Evolutionary conservation across 2,329 filamentous ascomycete species (phyloP), one percentile per base, ranked within the genome.

Genomic region (Xylariaceae sp.): DNA sequence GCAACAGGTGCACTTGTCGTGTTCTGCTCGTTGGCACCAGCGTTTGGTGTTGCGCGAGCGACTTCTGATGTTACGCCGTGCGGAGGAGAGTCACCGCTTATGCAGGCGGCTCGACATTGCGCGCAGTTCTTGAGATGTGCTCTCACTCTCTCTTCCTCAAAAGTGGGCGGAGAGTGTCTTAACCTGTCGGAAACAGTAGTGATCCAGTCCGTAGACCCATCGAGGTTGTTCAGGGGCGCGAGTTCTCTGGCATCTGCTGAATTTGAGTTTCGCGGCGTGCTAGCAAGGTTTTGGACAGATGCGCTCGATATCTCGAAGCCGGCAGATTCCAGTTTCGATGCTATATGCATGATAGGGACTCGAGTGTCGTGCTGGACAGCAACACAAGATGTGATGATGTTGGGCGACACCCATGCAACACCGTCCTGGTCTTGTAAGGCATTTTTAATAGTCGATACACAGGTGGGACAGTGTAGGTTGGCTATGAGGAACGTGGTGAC

Each of bases 391-490:
- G 84, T 85, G 60, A 89, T 78, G 53, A 89, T 80, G 56, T 87
- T 89, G 52, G 85, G 80, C 54, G 83, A 85, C 30, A 89, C 78
- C 70, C 80, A 82, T 47, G 62, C 73, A 71, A 73, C 71, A 62
- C 66, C 46, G 58, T 62, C 57, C 70, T 79, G 17, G 66, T 66
- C 40, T 72, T 65, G 72, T 51, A 90, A 69, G 51, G 78, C 75
- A 47, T 77, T 71, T 61, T 82, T 75, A 62, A 90, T 89, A 57
- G 77, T 75, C 33, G 80, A 77, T 44, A 89, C 81, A 66, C 87
- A 90, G 52, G 85, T 87, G 12, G 86, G 83, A 70, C 87, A 90
- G 68, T 90, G 87, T n/a, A 90, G 75, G 66, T 90, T 90, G 54
- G 77, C 80, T 58, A 90, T 73, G 53, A 89, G 75, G 62, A 86